Evolutionary conservation across 2,329 filamentous ascomycete species (phyloP), one percentile per base, ranked within the genome.

Genomic region (Setomelanomma holmii): DNA sequence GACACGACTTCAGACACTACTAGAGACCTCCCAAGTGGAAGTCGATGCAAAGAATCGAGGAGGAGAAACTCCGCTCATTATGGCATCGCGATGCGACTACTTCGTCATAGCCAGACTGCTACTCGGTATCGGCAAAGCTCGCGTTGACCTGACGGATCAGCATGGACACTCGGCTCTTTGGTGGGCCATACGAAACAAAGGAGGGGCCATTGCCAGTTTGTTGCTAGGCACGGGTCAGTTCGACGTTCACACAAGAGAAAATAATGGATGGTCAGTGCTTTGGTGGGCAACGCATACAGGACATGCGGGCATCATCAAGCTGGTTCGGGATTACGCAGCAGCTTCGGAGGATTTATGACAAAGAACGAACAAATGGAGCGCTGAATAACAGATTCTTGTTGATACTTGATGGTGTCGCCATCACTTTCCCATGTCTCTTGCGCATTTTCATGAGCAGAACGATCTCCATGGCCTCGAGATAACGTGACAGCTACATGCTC

Each of bases 201-300:
- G 49, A 17, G 45, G 24, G 17, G 41, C 33, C 1, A 23, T 45
- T 10, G 33, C 49, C 14, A 20, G 49, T 20, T 8, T 56, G 24
- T 46, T 59, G 17, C 44, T 56, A 11, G 23, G 24, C 12, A 33
- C 16, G 38, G 46, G 52, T 7, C 42, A 49, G 30, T 50, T 30
- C 21, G 23, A 58, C 14, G 34, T 55, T 22, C 14, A 60, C 4
- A 23, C 22, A 30, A 50, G 36, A 45, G 42, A 49, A 35, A 21
- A 48, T 8, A 16, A 23, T 16, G 39, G 39, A 41, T 16, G 21
- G 22, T 22, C 39, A 12, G 16, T 14, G 22, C 48, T 55, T 16
- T 23, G 16, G 19, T 24, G 24, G 39, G 42, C 42, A 35, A 38
- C 34, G 51, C 4, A 24, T 20, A 21, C 38, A 14, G 51, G 51